These are phyloP conservation scores for Byssothecium circinans DNA, from an alignment of 2,329 filamentous ascomycete genomes.

Conservation along the genomic window DNA sequence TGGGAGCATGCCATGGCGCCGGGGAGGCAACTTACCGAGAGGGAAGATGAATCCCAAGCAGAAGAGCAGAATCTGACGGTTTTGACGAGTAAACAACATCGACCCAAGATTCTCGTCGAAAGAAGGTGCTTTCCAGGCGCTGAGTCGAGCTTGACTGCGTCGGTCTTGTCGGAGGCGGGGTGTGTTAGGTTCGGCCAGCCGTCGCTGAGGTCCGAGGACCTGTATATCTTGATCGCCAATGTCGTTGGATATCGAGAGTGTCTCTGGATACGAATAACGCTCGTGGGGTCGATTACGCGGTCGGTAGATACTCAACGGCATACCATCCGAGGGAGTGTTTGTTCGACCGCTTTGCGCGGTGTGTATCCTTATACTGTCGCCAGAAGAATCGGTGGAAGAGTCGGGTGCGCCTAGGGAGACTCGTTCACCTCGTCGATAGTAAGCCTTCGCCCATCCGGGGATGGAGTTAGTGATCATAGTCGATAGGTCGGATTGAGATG, in stretches of 20 bases:
- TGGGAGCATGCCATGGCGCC: conserved; percentile 14
- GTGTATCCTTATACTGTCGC: conserved; percentile 31
- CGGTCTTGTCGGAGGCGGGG: conserved; percentile 42
- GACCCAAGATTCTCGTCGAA: conserved; percentile 65
- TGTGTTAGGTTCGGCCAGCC: conserved; percentile 32
- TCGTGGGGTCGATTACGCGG: conserved; percentile 43
- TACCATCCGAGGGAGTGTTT: conserved; percentile 40
- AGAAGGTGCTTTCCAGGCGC: conserved; percentile 74
- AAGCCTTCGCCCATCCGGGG: conserved; percentile 44
- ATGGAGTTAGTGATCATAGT: conserved; percentile 40
- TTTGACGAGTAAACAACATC: conserved; percentile 65
- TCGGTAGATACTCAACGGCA: conserved; percentile 41
- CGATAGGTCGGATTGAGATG: conserved; percentile 40
- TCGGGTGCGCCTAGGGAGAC: conserved; percentile 38
- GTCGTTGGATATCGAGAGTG: conserved; percentile 32
- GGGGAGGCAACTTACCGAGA: conserved; percentile 46
- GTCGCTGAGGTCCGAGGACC: conserved; percentile 30
- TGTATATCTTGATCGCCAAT: conserved; percentile 34
- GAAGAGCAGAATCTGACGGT: conserved; percentile 75
- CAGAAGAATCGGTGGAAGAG: conserved; percentile 33
- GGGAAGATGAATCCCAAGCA: conserved; percentile 77
- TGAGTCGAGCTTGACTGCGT: conserved; percentile 54
- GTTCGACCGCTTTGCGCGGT: conserved; percentile 43
- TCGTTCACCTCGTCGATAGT: conserved; percentile 42
- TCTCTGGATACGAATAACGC: conserved; percentile 32